Base-by-base conservation (phyloP, 78 protist species). In the Emiliania huxleyi region DNA sequence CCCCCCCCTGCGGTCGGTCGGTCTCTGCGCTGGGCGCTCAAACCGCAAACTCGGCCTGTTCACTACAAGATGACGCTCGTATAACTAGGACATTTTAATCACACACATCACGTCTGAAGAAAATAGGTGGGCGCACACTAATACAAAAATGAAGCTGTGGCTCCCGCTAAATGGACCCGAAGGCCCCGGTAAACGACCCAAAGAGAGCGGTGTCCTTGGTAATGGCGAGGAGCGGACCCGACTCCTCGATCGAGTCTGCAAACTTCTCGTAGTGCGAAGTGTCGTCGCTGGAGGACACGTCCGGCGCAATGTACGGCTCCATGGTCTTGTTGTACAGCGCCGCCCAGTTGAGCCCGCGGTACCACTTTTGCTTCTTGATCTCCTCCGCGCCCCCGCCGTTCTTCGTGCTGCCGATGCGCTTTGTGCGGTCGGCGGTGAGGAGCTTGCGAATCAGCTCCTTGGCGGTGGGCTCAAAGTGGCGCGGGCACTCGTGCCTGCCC, bases 311-410 rank as follows among this genome's bases (percentile, higher is more conserved):
- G 75, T 26, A 62, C 23, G 75, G 29, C 75, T 8, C 29, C n/a
- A 62, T 62, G n/a, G 3, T 8, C 79, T 83, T 84, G 69, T 81
- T 49, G 55, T 93, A 90, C 29, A 97, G 90, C 43, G 90, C 94
- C 33, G 93, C 97, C 98, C 98, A 98, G 93, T 97, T 94, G 42
- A 97, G 90, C 37, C 94, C 97, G 33, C 94, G 90, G 94, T 96
- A 98, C 97, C 98, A 98, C 48, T 90, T 81, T 94, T 98, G 99
- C 71, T 92, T 90, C 95, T 96, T 96, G 90, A 99, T 95, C 94
- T 98, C 99, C 43, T 69, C 95, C 2, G 96, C 97, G 18, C 99
- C 99, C n/a, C n/a, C n/a, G n/a, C n/a, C n/a, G 56, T 71, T 93
- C 92, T 94, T 95, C 46, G 96, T 75, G 45, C 92, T 94, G 71